phyloP scores from a whole-genome alignment of 805 yeast genomes.

The Sungouiella thailandica region DNA sequence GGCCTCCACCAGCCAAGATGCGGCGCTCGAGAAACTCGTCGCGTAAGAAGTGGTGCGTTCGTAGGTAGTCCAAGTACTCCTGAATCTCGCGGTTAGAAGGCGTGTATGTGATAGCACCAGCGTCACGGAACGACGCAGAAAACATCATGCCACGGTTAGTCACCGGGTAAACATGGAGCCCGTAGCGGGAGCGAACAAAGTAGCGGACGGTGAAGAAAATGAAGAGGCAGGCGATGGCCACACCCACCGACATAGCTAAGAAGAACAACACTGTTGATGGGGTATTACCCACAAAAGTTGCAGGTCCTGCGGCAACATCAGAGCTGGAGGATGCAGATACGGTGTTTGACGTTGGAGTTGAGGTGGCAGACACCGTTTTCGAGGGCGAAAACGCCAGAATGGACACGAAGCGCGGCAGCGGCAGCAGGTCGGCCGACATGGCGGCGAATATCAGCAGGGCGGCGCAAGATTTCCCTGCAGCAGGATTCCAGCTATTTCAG shows the following conservation, averaged over 20 bases:
- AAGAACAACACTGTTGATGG: conserved; percentile 64
- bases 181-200: conserved; percentile 52
- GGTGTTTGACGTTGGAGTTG: neutral
- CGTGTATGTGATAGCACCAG: conserved; percentile 11
- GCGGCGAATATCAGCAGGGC: neutral
- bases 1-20: conserved; percentile 8
- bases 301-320: too few species aligned
- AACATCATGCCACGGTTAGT: conserved; percentile 22
- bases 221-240: conserved; percentile 50
- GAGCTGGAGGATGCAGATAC: too few species aligned
- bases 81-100: conserved; percentile 23
- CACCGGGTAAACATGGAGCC: conserved; percentile 43
- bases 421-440: neutral
- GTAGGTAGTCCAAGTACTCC: conserved; percentile 32
- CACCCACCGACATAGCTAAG: conserved; percentile 59
- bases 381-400: neutral
- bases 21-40: conserved; percentile 27
- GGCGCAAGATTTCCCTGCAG: neutral
- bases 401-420: neutral
- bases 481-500: neutral
- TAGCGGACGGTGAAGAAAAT: conserved; percentile 58
- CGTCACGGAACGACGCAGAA: conserved; percentile 5
- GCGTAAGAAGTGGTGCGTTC: conserved; percentile 27
- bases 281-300: conserved; percentile 40
- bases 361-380: too few species aligned